Evolutionary conservation across 1,284 basidiomycete species (phyloP), one percentile per base, ranked within the genome.

Genomic region (Trametes versicolor): DNA sequence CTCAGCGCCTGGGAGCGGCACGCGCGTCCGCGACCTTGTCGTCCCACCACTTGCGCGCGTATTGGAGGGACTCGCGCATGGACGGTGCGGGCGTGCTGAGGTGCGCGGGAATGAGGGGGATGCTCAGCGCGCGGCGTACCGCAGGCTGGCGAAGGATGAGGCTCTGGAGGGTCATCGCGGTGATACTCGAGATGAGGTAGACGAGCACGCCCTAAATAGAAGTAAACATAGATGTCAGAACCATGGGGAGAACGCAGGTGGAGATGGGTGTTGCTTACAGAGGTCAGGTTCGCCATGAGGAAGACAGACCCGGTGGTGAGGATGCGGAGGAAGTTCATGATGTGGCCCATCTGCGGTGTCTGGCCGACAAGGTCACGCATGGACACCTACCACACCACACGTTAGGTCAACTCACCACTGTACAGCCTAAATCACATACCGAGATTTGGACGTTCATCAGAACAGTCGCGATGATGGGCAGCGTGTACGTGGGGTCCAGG

Each of bases 401-500:
- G 8, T 50, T 34, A 56, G 25, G 8, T 21, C 25, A 13, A 1
- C 19, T 48, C 19, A 2, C 10, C 7, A 29, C 12, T 9, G 17
- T 23, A 29, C 6, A 9, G 17, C 34, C 1, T 1, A 4, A 12
- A 9, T 54, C 1, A 79, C 91, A 58, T 70, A 93, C 92, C 74
- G 82, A 79, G 39, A 96, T 84, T 65, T 96, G 93, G 13, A 86
- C 63, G 63, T 96, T 90, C 63, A 95, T 92, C 15, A 84, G 81
- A 43, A 81, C 80, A 63, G 89, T 85, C 68, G 83, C 87, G 32
- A 85, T 79, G 36, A 92, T 74, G 0, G 97, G 97, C 45, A 98
- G 80, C 23, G 93, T 81, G 71, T 87, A 94, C 62, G 87, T 90
- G 5, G 97, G 95, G 76, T 97, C 95, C 4, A 89, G 76, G 1